phyloP scores from a whole-genome alignment of 2,329 filamentous ascomycete species.

The Sporothrix curviconia region DNA sequence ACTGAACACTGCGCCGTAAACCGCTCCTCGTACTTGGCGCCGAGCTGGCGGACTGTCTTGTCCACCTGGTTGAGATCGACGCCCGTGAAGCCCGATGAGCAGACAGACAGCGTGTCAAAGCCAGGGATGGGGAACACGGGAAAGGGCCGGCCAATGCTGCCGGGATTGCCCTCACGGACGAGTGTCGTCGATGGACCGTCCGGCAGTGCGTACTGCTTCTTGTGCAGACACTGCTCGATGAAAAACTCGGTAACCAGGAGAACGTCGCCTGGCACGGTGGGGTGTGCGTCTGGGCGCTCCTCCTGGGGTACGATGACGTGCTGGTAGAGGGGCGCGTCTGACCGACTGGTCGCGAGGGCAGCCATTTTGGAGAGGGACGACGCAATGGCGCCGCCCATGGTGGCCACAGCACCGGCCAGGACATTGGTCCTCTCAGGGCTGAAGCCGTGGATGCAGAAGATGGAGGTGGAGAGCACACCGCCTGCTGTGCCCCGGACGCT shows the following conservation, averaged over 20 bases:
- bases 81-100: conserved; percentile 74
- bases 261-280: conserved; percentile 33
- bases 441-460: conserved; percentile 57
- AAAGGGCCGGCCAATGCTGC: conserved; percentile 74
- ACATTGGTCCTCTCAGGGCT: conserved; percentile 43
- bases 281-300: conserved; percentile 41
- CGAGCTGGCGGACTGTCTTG: conserved; percentile 67
- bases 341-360: conserved; percentile 22
- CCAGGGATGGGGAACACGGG: conserved; percentile 60
- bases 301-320: conserved; percentile 51
- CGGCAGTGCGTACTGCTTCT: conserved; percentile 64
- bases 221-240: conserved; percentile 80
- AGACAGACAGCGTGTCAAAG: conserved; percentile 65
- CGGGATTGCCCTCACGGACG: conserved; percentile 33
- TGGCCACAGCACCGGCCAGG: conserved; percentile 41
- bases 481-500: background rate
- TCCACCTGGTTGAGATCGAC: conserved; percentile 81
- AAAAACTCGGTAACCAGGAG: conserved; percentile 80
- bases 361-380: conserved; percentile 37
- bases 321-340: conserved; percentile 29
- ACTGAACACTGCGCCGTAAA: conserved; percentile 67
- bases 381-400: conserved; percentile 41
- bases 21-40: conserved; percentile 73
- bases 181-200: conserved; percentile 40
- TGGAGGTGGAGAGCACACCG: conserved; percentile 42